A percentile compares a stretch with the other conserved stretches of the same genome.
Conservation (phyloP, 2,329 filamentous ascomycete species). For the Alternaria panax region DNA sequence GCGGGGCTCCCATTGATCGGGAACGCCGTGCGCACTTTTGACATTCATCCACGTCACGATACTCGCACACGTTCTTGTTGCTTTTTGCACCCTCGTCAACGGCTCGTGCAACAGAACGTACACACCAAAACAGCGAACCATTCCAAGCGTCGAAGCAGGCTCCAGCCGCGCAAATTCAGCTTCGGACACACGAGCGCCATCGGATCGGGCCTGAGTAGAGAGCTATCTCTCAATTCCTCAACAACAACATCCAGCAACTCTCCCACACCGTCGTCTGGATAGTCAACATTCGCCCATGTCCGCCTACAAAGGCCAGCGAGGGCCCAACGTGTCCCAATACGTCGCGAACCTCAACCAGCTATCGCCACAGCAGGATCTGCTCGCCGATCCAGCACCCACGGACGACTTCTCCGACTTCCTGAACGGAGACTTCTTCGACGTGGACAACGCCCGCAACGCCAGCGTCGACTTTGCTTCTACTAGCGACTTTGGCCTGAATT, state of each 20-base stretch:
- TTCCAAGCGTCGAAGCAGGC: not conserved
- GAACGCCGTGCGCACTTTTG: constrained; percentile 12
- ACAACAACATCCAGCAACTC: constrained; percentile 23
- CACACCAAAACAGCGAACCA: not conserved
- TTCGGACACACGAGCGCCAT: constrained; percentile 16
- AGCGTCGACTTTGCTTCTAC: constrained; percentile 36
- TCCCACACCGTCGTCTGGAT: constrained; percentile 16
- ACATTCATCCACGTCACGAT: constrained; percentile 27
- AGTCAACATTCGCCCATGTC: constrained; percentile 63
- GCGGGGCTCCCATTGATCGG: constrained; percentile 26
- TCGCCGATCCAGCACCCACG: constrained; percentile 50
- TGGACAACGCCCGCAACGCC: constrained; percentile 60
- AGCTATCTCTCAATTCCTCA: constrained; percentile 11
- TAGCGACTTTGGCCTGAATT: constrained; percentile 40
- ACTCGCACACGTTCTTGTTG: constrained; percentile 16
- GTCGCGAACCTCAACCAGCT: constrained; percentile 83
- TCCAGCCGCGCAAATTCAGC: not conserved
- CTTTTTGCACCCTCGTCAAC: constrained; percentile 7
- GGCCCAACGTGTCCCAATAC: constrained; percentile 88
- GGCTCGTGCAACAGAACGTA: not conserved
- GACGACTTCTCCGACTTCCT: constrained; percentile 63
- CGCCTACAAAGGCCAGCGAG: constrained; percentile 76
- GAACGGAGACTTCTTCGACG: constrained; percentile 69
- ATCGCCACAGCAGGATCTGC: constrained; percentile 52
- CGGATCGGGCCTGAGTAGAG: constrained; percentile 14